These are phyloP conservation scores for Metarhizium guizhouense DNA, from an alignment of 2,329 filamentous ascomycete genomes.

Conservation along the genomic window DNA sequence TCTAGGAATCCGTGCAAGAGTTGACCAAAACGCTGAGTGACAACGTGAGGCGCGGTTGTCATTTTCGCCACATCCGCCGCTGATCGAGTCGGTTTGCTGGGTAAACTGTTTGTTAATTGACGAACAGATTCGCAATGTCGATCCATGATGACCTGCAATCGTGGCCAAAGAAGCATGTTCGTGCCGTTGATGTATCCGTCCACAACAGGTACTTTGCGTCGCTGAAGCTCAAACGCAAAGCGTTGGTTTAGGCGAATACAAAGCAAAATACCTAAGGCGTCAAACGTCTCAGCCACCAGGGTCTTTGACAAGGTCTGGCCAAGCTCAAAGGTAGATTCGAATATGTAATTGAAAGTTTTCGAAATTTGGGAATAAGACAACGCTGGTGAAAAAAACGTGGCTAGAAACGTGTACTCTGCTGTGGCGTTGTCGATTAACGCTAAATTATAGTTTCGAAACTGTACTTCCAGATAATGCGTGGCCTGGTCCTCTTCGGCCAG, in stretches of 20 bases:
- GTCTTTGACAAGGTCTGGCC: slow-evolving; percentile 69
- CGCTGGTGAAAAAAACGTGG: slow-evolving; percentile 76
- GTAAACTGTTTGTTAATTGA: slow-evolving; percentile 45
- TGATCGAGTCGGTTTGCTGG: slow-evolving; percentile 30
- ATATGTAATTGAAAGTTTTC: slow-evolving; percentile 77
- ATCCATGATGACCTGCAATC: slow-evolving; percentile 90
- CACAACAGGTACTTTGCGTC: slow-evolving; percentile 78
- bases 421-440: slow-evolving; percentile 90
- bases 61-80: slow-evolving; percentile 47
- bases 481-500: slow-evolving; percentile 83
- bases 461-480: slow-evolving; percentile 78
- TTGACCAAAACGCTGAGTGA: slow-evolving; percentile 94
- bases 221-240: slow-evolving; percentile 86
- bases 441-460: slow-evolving; percentile 91
- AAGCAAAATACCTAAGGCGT: slow-evolving; percentile 80
- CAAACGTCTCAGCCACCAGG: slow-evolving; percentile 67
- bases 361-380: slow-evolving; percentile 69
- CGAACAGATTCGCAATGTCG: slow-evolving; percentile 83
- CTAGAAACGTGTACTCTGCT: slow-evolving; percentile 89
- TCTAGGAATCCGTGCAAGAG: slow-evolving; percentile 76
- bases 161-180: slow-evolving; percentile 93
- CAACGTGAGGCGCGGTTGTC: slow-evolving; percentile 77
- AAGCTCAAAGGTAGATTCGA: slow-evolving; percentile 80
- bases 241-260: slow-evolving; percentile 91
- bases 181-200: slow-evolving; percentile 92